Base-by-base conservation (phyloP, 768 basidiomycete species). In the Termitomyces heimii region DNA sequence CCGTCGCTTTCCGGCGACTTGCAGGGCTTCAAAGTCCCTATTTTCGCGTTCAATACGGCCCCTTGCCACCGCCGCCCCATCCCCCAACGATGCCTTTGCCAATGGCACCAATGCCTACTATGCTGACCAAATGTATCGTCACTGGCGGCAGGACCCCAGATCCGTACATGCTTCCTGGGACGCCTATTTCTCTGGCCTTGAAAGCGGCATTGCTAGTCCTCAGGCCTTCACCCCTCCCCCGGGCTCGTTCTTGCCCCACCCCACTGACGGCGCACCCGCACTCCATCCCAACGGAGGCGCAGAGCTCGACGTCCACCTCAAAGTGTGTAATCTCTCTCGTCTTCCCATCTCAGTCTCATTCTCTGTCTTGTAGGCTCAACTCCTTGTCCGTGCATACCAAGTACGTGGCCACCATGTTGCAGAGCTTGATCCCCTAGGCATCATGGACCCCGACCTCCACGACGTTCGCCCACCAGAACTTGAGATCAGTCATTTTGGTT, bases 351-450 rank as follows among this genome's bases (percentile, higher is more conserved):
- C 43, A 13, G 49, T 24, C 42, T 47, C 49, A n/a, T 47, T 60
- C 22, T 24, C 31, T 10, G 22, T 12, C n/a, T 29, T 26, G 2
- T 67, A 98, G 96, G 88, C 94, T 18, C 97, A 99, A 89, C 82
- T 98, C 29, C 86, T 99, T 56, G 94, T 98, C 53, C 89, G 97
- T 56, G 97, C 97, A 3, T 99, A 97, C 74, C 97, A 99, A 85
- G 97, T 99, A 18, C 91, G 96, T 58, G 97, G 97, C 16, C 97
- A 99, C 67, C 94, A 98, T 66, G 80, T 94, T 57, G 97, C 96
- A 35, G 90, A 97, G 62, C 80, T 99, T 53, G 97, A 99, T 69
- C 97, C 97, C 32, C 83, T 99, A 18, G 94, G 94, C 16, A 94
- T 99, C 65, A 81, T 91, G 52, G 88, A 94, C 64, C 82, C 93